A percentile compares a stretch with the other conserved stretches of the same genome.
Evolutionary conservation across 768 basidiomycete species (phyloP).

Genomic region (Clavaria fumosa): DNA sequence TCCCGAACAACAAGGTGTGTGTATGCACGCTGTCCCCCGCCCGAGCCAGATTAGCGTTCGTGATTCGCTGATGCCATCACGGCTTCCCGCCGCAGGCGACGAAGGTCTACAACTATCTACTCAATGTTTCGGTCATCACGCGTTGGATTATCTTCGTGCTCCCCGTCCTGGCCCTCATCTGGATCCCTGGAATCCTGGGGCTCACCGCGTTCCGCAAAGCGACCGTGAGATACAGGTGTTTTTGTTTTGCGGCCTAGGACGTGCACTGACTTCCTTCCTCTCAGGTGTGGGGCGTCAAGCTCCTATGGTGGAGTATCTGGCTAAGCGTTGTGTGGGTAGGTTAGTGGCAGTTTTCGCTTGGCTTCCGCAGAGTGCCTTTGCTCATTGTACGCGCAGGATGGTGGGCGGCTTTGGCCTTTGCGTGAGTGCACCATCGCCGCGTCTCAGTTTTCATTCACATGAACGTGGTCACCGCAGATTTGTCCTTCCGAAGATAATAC

Average conservation of each 20-base stretch:
- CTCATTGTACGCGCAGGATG: conserved; percentile 45
- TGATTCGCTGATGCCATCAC: too few species aligned
- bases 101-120: conserved; percentile 54
- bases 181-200: conserved; percentile 65
- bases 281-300: conserved; percentile 41
- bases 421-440: conserved; percentile 30
- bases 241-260: not conserved
- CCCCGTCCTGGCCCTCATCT: conserved; percentile 48
- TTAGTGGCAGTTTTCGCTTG: conserved; percentile 16
- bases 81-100: too few species aligned
- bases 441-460: conserved; percentile 7
- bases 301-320: conserved; percentile 81
- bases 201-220: conserved; percentile 34
- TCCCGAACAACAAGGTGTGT: conserved; percentile 38
- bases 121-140: conserved; percentile 63
- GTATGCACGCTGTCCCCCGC: too few species aligned
- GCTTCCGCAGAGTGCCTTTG: not conserved
- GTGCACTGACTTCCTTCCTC: not conserved
- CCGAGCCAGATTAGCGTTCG: too few species aligned
- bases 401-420: conserved; percentile 58
- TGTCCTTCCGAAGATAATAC: conserved; percentile 36
- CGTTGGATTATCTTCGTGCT: conserved; percentile 72
- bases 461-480: conserved; percentile 23
- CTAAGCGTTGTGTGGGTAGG: conserved; percentile 65
- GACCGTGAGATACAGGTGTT: conserved; percentile 23